A percentile compares a stretch with the other conserved stretches of the same genome.
Evolutionary conservation across 768 basidiomycete species (phyloP).

Genomic region (Boletus patriciae): DNA sequence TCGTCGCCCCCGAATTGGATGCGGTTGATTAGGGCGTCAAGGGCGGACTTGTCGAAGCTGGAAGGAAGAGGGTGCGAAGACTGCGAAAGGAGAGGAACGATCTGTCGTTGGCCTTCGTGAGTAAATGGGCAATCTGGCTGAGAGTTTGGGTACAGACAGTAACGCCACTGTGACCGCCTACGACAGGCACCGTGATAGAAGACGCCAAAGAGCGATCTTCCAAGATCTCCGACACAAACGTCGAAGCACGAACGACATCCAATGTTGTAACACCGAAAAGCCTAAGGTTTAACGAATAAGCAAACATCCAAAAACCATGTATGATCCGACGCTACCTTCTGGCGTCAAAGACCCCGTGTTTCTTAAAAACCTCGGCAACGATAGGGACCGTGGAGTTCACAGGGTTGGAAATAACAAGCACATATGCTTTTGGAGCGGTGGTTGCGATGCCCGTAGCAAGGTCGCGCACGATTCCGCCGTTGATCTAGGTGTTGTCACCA

Average conservation of each 20-base stretch:
- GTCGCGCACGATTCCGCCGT: conserved; percentile 94
- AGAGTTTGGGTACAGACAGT: conserved; percentile 51
- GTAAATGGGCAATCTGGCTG: not conserved
- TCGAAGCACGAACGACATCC: conserved; percentile 97
- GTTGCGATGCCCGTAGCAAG: conserved; percentile 89
- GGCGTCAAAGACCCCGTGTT: conserved; percentile 86
- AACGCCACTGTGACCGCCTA: conserved; percentile 93
- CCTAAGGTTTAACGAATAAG: conserved; percentile 41
- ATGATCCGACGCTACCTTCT: conserved; percentile 59
- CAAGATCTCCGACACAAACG: conserved; percentile 83
- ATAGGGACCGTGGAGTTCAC: conserved; percentile 99
- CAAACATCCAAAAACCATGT: not conserved
- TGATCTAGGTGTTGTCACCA: conserved; percentile 60
- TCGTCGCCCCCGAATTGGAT: conserved; percentile 98
- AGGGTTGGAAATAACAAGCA: conserved; percentile 98
- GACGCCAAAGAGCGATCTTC: conserved; percentile 61
- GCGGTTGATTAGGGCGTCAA: conserved; percentile 70
- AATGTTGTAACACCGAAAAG: conserved; percentile 98
- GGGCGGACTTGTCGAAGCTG: conserved; percentile 43
- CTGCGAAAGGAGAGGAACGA: conserved; percentile 92
- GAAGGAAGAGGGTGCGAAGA: conserved; percentile 74
- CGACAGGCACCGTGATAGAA: conserved; percentile 78
- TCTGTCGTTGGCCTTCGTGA: conserved; percentile 44
- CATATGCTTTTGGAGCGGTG: conserved; percentile 81
- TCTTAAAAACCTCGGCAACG: conserved; percentile 93